These are phyloP conservation scores for Thielaviopsis ethacetica DNA, from an alignment of 2,329 filamentous ascomycete genomes.

Conservation along the genomic window DNA sequence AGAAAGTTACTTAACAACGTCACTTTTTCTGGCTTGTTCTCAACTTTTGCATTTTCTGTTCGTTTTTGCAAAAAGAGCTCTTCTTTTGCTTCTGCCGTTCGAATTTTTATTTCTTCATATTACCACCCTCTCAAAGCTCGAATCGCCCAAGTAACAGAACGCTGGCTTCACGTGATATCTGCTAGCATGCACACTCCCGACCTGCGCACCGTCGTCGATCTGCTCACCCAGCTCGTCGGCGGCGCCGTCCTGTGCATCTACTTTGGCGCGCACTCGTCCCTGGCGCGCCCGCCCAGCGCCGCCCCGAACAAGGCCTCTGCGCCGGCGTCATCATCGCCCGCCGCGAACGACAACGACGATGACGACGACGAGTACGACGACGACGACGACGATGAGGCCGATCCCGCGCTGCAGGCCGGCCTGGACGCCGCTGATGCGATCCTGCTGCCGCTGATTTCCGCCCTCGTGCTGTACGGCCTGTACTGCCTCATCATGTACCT, in stretches of 20 bases:
- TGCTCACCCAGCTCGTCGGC: slow-evolving; percentile 28
- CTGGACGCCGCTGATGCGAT: slow-evolving; percentile 56
- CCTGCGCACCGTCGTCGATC: not conserved
- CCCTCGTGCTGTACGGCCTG: slow-evolving; percentile 51
- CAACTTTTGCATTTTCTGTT: no score
- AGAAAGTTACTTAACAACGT: no score
- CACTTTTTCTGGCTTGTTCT: no score
- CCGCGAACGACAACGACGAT: slow-evolving; percentile 16
- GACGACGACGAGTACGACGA: slow-evolving; percentile 23
- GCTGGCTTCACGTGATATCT: no score
- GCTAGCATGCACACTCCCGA: not conserved
- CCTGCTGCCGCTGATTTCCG: slow-evolving; percentile 67
- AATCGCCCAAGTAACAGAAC: no score
- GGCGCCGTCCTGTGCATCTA: slow-evolving; percentile 73
- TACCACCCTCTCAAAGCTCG: not conserved
- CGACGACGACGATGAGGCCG: slow-evolving; percentile 33
- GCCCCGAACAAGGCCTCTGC: slow-evolving; percentile 30
- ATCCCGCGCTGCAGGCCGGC: slow-evolving; percentile 29
- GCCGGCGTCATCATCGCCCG: slow-evolving; percentile 9
- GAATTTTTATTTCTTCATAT: not conserved
- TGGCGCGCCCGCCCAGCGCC: slow-evolving; percentile 70
- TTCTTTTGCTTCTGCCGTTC: not conserved
- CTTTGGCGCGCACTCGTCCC: slow-evolving; percentile 67
- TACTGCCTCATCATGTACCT: slow-evolving; percentile 87
- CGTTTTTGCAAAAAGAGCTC: not conserved